Percentiles rank a stretch among this genome's conserved stretches.
phyloP scores from a whole-genome alignment of 371 early-diverging fungal genomes.

The Umbelopsis sp. region DNA sequence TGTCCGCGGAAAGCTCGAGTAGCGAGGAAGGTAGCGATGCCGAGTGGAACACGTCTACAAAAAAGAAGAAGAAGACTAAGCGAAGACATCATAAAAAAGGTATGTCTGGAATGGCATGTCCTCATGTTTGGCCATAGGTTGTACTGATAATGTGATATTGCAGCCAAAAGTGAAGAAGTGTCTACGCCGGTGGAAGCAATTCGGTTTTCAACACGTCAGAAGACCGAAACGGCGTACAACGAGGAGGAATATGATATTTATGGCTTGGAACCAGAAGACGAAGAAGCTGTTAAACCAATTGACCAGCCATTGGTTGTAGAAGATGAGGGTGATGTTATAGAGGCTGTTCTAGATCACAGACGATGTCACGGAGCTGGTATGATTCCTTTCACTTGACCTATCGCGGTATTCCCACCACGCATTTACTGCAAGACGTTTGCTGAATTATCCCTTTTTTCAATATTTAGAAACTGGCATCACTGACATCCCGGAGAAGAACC shows the following conservation, averaged over 20 bases:
- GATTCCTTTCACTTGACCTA: too few species aligned
- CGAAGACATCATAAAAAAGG: neutral
- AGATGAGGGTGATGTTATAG: slow-evolving; percentile 69
- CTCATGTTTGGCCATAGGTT: neutral
- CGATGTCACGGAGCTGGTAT: slow-evolving; percentile 32
- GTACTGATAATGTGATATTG: neutral
- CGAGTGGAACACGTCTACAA: neutral
- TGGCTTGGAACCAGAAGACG: neutral
- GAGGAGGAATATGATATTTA: slow-evolving; percentile 13
- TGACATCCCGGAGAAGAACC: slow-evolving; percentile 58
- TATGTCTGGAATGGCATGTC: neutral
- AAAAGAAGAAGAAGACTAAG: slow-evolving; percentile 12
- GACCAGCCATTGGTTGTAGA: slow-evolving; percentile 31
- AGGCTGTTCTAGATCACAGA: slow-evolving; percentile 63
- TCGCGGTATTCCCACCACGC: too few species aligned
- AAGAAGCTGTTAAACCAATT: neutral
- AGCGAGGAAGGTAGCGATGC: slow-evolving; percentile 9
- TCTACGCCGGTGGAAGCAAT: slow-evolving; percentile 5
- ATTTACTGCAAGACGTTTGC: too few species aligned
- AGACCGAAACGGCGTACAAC: neutral
- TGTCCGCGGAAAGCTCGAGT: neutral
- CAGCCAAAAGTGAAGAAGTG: slow-evolving; percentile 2
- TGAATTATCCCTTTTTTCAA: neutral
- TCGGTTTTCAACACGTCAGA: neutral
- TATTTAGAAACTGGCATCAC: slow-evolving; percentile 49